These are phyloP conservation scores for Colletotrichum truncatum DNA, from an alignment of 2,329 filamentous ascomycete genomes.

Conservation along the genomic window DNA sequence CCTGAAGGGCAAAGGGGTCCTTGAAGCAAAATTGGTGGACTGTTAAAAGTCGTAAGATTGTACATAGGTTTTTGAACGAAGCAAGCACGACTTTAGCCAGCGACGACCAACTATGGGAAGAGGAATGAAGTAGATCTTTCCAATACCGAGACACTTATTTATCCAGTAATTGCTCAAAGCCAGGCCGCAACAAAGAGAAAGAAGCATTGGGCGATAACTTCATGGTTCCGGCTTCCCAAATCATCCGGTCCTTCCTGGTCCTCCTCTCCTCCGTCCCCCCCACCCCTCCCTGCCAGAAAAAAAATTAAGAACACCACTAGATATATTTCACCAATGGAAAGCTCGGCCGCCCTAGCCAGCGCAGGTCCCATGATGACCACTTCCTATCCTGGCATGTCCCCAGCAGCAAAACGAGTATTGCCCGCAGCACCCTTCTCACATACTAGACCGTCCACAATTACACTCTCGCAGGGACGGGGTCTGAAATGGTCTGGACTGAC, in stretches of 20 bases:
- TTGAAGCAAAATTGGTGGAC: not conserved
- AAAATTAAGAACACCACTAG: not conserved
- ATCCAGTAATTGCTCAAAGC: not conserved
- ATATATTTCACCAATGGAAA: conserved; percentile 22
- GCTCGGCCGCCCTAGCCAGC: conserved; percentile 7
- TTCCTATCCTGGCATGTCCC: conserved; percentile 22
- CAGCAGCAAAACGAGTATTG: not conserved
- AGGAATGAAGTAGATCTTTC: too few relatives aligned
- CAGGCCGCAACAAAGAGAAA: not conserved
- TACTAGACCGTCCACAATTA: not conserved
- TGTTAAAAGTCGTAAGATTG: too few relatives aligned
- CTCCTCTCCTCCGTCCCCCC: not conserved
- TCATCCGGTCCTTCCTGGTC: conserved; percentile 8
- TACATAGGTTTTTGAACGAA: not conserved
- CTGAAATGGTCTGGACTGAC: conserved; percentile 22
- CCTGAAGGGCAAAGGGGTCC: not conserved
- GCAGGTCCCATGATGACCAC: conserved; percentile 22
- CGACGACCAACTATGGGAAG: too few relatives aligned
- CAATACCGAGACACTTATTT: not conserved
- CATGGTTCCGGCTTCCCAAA: conserved; percentile 3
- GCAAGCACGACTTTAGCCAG: too few relatives aligned
- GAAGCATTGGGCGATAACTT: too few relatives aligned
- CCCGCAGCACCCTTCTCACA: not conserved
- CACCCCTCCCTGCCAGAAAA: not conserved
- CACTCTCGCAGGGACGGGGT: conserved; percentile 9